Evolutionary conservation across 257 asterid genomes (phyloP), one percentile per base, ranked within the genome.

Genomic region (Buddleja alternifolia): DNA sequence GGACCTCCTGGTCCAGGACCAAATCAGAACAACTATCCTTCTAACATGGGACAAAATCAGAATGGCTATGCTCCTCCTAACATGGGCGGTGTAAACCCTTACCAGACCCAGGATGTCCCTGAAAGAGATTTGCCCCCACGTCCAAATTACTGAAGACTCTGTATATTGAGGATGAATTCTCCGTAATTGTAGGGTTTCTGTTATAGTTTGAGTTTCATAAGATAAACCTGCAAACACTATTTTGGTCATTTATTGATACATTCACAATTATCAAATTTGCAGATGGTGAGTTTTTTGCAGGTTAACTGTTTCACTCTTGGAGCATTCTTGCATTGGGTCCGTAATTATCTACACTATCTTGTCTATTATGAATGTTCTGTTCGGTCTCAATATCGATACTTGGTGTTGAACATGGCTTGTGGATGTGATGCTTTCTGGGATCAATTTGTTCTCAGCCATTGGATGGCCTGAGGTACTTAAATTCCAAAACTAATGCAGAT

Each of bases 41-140:
- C 66, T 23, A 80, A 75, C 75, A 52, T 14, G 19, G 83, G 77
- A 5, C 88, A 59, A 42, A 77, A 74, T 40, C 84, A 69, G 64
- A 69, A 69, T 32, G 61, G 62, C 29, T 77, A 82, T 58, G 59
- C 83, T 4, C 84, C 83, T 4, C 84, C 79, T 5, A 76, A 69
- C 21, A 14, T 11, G n/a, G 61, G 45, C 5, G 83, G 73, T 48
- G 84, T 76, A 16, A 60, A 68, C 46, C 77, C 84, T n/a, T 40
- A 75, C 57, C 83, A 75, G 25, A 74, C 46, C 77, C 86, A 77
- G 72, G 80, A 84, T 72, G 55, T 79, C 7, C 85, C 84, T 6
- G 91, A 88, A 63, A 79, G 93, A 75, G 88, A 84, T 53, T 66
- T 77, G 67, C 82, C 84, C 11, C 76, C 64, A 0, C 55, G 63